These are phyloP conservation scores for Acacia pycnantha DNA, from an alignment of 331 rosid species.

Conservation along the genomic window DNA sequence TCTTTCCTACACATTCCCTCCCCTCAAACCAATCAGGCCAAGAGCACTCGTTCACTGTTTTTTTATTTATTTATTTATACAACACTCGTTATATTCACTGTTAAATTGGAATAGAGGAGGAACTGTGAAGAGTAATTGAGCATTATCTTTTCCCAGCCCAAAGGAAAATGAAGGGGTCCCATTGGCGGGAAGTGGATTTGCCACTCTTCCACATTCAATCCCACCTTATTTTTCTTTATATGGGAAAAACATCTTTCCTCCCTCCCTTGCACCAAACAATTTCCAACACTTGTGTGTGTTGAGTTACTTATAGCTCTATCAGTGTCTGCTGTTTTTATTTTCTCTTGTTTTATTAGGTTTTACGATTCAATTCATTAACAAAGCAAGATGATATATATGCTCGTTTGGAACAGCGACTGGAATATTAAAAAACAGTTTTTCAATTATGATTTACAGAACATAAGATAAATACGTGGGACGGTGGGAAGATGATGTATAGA, in stretches of 20 bases:
- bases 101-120: conserved; percentile 22
- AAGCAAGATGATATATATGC: not conserved
- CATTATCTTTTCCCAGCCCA: conserved; percentile 68
- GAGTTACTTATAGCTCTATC: no score
- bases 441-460: no score
- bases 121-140: conserved; percentile 1
- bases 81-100: no score
- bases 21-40: no score
- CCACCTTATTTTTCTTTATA: conserved; percentile 33
- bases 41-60: conserved; percentile 28
- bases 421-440: no score
- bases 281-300: not conserved
- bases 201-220: not conserved
- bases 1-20: no score
- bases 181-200: conserved; percentile 33
- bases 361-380: no score
- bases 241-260: conserved; percentile 23
- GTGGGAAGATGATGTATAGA: no score
- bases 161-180: conserved; percentile 54
- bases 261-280: not conserved
- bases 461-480: no score
- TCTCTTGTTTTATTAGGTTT: not conserved
- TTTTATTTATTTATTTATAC: no score
- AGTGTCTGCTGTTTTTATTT: not conserved
- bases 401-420: no score